Percentiles rank a stretch among this genome's conserved stretches.
Conservation (phyloP, 805 yeast species). For the Scheffersomyces lignosus region DNA sequence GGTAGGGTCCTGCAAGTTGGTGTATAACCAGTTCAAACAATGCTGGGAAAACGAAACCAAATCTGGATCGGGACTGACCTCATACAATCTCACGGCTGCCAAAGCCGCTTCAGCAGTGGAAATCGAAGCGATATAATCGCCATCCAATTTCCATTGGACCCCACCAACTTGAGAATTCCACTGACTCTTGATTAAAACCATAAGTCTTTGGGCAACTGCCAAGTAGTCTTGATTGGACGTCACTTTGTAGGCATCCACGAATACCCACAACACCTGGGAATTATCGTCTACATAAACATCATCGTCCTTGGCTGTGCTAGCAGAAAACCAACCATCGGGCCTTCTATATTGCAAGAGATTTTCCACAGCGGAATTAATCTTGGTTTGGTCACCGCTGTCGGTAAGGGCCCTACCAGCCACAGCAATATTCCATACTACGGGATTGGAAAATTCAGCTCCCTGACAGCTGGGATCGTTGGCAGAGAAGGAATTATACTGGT, state of each 20-base stretch:
- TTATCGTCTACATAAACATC: conserved; percentile 15
- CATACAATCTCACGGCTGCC: conserved; percentile 10
- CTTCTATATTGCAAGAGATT: conserved; percentile 8
- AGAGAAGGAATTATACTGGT: conserved; percentile 8
- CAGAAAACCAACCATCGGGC: conserved; percentile 11
- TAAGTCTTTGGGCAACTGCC: conserved; percentile 5
- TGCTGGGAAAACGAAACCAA: conserved; percentile 8
- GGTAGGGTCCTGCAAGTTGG: conserved; percentile 13
- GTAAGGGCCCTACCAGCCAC: conserved; percentile 13
- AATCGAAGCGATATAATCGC: conserved; percentile 12
- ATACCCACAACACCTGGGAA: conserved; percentile 14
- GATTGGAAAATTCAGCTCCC: conserved; percentile 2
- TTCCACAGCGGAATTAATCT: conserved; percentile 3
- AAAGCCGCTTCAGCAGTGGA: conserved; percentile 15
- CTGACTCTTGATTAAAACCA: conserved; percentile 7
- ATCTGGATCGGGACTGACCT: conserved; percentile 4
- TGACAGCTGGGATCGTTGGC: conserved; percentile 7
- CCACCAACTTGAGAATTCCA: conserved; percentile 11
- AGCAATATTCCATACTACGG: conserved; percentile 14
- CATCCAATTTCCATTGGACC: conserved; percentile 9
- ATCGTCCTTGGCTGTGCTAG: conserved; percentile 8
- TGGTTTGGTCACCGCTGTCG: conserved; percentile 2
- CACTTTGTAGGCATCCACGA: conserved; percentile 9
- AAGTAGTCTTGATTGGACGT: conserved; percentile 7
- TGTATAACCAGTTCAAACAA: conserved; percentile 10